Evolutionary conservation across 352 stramenopile species (phyloP).

Genomic region (Peronospora tabacina): DNA sequence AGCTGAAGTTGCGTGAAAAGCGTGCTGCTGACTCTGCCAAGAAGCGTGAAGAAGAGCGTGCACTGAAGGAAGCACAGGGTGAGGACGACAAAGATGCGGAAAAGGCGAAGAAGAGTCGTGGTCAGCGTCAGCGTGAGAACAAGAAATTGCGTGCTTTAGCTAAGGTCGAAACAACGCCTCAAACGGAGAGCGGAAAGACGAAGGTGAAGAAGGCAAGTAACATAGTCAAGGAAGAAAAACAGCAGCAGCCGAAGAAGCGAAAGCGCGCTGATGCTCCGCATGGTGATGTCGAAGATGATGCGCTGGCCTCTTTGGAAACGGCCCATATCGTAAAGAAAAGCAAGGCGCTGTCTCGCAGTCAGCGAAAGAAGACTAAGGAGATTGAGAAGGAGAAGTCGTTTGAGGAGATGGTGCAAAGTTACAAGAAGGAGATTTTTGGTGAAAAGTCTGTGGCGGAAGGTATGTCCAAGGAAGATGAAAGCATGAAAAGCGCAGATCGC

Average conservation of each 20-base stretch:
- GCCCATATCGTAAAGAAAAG: slow-evolving; percentile 22
- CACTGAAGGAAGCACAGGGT: slow-evolving; percentile 54
- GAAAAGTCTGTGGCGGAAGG: slow-evolving; percentile 22
- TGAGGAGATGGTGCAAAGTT: slow-evolving; percentile 65
- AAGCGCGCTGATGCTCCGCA: slow-evolving; percentile 23
- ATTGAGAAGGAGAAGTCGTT: slow-evolving; percentile 60
- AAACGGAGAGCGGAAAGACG: slow-evolving; percentile 18
- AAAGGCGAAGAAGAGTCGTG: slow-evolving; percentile 56
- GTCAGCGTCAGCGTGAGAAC: slow-evolving; percentile 65
- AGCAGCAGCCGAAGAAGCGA: slow-evolving; percentile 37
- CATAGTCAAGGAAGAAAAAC: slow-evolving; percentile 26
- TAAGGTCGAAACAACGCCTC: slow-evolving; percentile 23
- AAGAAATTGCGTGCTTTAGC: slow-evolving; percentile 46
- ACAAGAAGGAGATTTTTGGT: slow-evolving; percentile 83
- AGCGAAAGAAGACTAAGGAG: slow-evolving; percentile 57
- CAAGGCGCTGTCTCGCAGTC: slow-evolving; percentile 53
- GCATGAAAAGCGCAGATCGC: slow-evolving; percentile 30
- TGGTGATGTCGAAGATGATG: slow-evolving; percentile 21
- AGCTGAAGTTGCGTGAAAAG: slow-evolving; percentile 81
- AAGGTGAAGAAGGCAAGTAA: slow-evolving; percentile 33
- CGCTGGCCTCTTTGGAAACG: slow-evolving; percentile 15
- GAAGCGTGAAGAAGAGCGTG: slow-evolving; percentile 56
- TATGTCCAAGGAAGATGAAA: slow-evolving; percentile 13
- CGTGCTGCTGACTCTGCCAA: slow-evolving; percentile 58
- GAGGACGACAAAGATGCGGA: slow-evolving; percentile 30